phyloP scores from a whole-genome alignment of 2,329 filamentous ascomycete species.

The Teratosphaeriaceae sp. region DNA sequence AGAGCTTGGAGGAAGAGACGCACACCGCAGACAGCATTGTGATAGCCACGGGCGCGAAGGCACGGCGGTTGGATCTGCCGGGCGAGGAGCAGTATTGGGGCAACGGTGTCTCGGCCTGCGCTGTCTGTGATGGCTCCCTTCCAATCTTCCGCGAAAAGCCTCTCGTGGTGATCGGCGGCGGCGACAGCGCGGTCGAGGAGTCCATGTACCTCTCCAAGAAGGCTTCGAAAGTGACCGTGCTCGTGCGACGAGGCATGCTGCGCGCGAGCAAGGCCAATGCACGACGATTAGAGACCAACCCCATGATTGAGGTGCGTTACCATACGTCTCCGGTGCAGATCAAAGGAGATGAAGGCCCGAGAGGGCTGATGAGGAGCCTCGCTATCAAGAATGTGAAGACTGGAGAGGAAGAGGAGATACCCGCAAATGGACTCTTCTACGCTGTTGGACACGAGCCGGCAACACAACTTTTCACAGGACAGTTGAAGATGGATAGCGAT shows the following conservation, averaged over 20 bases:
- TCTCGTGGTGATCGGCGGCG: conserved; percentile 90
- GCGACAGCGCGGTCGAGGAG: conserved; percentile 95
- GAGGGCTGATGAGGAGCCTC: conserved; percentile 80
- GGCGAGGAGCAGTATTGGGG: conserved; percentile 98
- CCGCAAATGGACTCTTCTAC: conserved; percentile 93
- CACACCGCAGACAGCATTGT: conserved; percentile 91
- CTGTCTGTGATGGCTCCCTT: conserved; percentile 93
- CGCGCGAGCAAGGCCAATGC: conserved; percentile 91
- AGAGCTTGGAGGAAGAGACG: conserved; percentile 57
- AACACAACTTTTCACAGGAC: conserved; percentile 80
- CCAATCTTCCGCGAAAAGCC: conserved; percentile 98
- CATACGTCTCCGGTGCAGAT: conserved; percentile 77
- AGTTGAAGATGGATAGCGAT: conserved; percentile 81
- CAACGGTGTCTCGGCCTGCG: conserved; percentile 91
- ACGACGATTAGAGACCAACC: conserved; percentile 69
- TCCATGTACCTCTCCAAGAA: conserved; percentile 97
- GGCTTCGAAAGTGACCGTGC: conserved; percentile 86
- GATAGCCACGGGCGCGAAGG: conserved; percentile 91
- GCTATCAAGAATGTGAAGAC: conserved; percentile 72
- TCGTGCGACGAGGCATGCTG: conserved; percentile 81
- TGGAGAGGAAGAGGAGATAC: conserved; percentile 72
- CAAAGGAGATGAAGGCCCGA: conserved; percentile 67
- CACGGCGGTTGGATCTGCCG: conserved; percentile 69
- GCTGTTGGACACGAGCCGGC: conserved; percentile 96
- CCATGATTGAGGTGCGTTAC: conserved; percentile 87